phyloP scores from a whole-genome alignment of 768 basidiomycete species.

The Coprinellus aureogranulatus region DNA sequence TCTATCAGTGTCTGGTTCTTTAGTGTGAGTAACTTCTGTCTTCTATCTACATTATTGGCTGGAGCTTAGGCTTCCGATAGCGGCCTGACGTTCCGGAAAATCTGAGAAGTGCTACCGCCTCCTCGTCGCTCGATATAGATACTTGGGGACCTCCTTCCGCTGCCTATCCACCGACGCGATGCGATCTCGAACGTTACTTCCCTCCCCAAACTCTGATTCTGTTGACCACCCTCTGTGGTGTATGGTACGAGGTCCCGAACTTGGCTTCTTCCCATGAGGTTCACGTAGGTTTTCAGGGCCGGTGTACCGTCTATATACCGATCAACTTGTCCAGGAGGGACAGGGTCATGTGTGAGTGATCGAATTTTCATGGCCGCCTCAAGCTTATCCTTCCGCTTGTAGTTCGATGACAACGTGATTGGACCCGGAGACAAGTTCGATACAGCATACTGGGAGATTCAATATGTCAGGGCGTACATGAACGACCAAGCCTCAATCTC shows the following conservation, averaged over 20 bases:
- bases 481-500: slow-evolving; percentile 21
- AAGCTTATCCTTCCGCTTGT: neutral
- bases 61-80: slow-evolving; percentile 21
- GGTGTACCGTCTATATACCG: slow-evolving; percentile 43
- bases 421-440: slow-evolving; percentile 47
- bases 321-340: slow-evolving; percentile 38
- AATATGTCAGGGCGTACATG: slow-evolving; percentile 56
- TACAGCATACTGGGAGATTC: slow-evolving; percentile 59
- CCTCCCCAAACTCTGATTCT: slow-evolving; percentile 65
- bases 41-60: neutral
- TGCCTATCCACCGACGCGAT: slow-evolving; percentile 55
- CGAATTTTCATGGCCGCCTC: neutral
- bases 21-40: slow-evolving; percentile 32
- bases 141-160: slow-evolving; percentile 61
- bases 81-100: slow-evolving; percentile 41
- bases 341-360: slow-evolving; percentile 37
- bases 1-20: slow-evolving; percentile 45
- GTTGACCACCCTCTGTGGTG: slow-evolving; percentile 65
- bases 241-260: slow-evolving; percentile 25
- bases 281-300: slow-evolving; percentile 28
- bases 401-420: slow-evolving; percentile 45
- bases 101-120: slow-evolving; percentile 32
- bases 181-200: slow-evolving; percentile 55
- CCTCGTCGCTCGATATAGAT: slow-evolving; percentile 39
- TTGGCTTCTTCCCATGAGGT: neutral